phyloP scores from a whole-genome alignment of 176 grass and related monocot genomes.

The Metroxylon sagu region DNA sequence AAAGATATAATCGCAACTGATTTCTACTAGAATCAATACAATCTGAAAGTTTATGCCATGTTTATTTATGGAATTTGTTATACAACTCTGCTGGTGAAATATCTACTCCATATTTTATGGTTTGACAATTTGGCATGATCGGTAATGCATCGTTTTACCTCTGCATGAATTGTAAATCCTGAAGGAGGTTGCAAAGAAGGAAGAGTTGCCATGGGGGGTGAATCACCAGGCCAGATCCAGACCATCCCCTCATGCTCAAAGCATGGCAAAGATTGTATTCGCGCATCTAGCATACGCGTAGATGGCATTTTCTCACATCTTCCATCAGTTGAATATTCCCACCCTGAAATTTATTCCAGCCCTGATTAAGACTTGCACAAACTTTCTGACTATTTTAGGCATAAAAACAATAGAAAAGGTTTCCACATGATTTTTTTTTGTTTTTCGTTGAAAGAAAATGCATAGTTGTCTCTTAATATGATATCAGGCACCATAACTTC shows the following conservation, averaged over 20 bases:
- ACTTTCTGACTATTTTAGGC: background rate
- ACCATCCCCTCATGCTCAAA: conserved; percentile 98
- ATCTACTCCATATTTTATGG: no score
- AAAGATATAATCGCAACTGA: no score
- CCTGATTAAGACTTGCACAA: conserved; percentile 7
- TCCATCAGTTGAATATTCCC: conserved; percentile 91
- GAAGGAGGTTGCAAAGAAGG: conserved; percentile 80
- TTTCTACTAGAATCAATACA: no score
- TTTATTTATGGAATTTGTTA: no score
- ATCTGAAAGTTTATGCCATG: no score
- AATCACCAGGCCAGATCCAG: conserved; percentile 88
- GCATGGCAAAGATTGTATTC: conserved; percentile 69
- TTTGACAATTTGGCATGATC: background rate
- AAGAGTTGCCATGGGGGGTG: conserved; percentile 49
- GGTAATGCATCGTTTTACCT: conserved; percentile 34
- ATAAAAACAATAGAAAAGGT: no score
- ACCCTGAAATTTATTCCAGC: conserved; percentile 48
- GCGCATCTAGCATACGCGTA: conserved; percentile 60
- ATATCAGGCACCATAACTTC: no score
- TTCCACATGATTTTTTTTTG: no score
- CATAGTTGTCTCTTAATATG: no score
- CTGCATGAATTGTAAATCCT: conserved; percentile 79
- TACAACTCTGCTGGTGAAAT: no score
- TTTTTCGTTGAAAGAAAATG: no score
- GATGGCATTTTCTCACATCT: conserved; percentile 99